These are phyloP conservation scores for Trametes cubensis DNA, from an alignment of 768 basidiomycete species.

Conservation along the genomic window DNA sequence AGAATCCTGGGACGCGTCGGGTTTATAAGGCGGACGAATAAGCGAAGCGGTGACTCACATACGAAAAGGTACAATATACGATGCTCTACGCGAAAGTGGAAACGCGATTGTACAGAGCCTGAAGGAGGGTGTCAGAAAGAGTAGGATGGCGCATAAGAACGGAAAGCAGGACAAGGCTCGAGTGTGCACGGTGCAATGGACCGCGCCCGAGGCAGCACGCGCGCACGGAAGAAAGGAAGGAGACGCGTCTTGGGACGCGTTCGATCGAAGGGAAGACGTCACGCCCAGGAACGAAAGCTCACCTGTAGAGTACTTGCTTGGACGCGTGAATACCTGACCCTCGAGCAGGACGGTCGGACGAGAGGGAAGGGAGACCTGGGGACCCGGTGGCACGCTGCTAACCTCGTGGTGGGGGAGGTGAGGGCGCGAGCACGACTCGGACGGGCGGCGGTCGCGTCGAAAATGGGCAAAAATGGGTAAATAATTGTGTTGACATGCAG, in stretches of 20 bases:
- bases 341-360: conserved; percentile 4
- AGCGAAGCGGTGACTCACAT: conserved; percentile 24
- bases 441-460: conserved; percentile 19
- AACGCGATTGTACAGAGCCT: conserved; percentile 21
- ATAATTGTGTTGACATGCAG: conserved; percentile 28
- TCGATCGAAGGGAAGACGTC: conserved; percentile 20
- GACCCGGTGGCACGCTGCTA: conserved; percentile 15
- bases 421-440: conserved; percentile 18
- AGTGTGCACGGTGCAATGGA: neutral
- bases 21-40: conserved; percentile 19
- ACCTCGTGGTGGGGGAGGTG: conserved; percentile 24
- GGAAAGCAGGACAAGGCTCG: neutral
- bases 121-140: conserved; percentile 14
- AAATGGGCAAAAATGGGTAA: conserved; percentile 27
- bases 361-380: conserved; percentile 6
- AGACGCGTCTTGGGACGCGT: conserved; percentile 17
- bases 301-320: conserved; percentile 8
- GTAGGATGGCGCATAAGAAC: neutral
- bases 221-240: conserved; percentile 23
- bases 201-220: neutral
- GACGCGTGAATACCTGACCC: conserved; percentile 17
- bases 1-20: conserved; percentile 15
- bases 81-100: conserved; percentile 12
- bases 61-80: conserved; percentile 24
- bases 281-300: conserved; percentile 13